Base-by-base conservation (phyloP, 2,329 filamentous ascomycete genomes). In the Pseudogymnoascus sp. region DNA sequence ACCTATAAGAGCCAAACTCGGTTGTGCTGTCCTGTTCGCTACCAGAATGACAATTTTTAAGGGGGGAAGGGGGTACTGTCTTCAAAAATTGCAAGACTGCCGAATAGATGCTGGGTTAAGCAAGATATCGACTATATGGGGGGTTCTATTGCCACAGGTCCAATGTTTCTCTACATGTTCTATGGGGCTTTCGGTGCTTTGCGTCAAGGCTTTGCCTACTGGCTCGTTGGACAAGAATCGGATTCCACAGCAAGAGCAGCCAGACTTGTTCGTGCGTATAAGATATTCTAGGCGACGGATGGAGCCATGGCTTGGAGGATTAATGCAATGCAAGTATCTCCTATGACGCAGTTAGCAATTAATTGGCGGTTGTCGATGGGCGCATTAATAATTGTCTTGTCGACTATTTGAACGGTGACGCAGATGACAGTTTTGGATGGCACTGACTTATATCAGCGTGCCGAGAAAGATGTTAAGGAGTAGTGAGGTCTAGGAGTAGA, bases 121-220 rank as follows among this genome's bases (percentile, higher is more conserved):
- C 3, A 44, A 63, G 7, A 63, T 56, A 17, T 60, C 65, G 35
- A 65, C 59, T 10, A 53, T 19, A 29, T 7, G 65, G 15, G 66
- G 67, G 21, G 66, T 23, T 90, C 95, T 75, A 95, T 89, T 87
- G 81, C 79, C 1, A 81, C 88, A 64, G 91, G 88, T 0, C 89
- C 90, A 11, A 90, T 96, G 84, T 91, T 96, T 74, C 77, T 96
- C 61, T 96, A 92, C 79, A 90, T 96, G 71, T 93, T 93, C 76
- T 96, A 95, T 74, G 91, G 91, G 42, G 88, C 95, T 75, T 95
- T 88, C 70, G 93, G 97, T 74, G 91, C 93, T 46, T 84, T 87
- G 62, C 97, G 91, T 88, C 93, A 97, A 79, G 93, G 91, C 0
- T 87, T 82, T 71, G 87, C 93, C 60, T 97, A 97, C 81, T 97